Conservation (phyloP, 768 basidiomycete genomes). For the Exidia glandulosa region DNA sequence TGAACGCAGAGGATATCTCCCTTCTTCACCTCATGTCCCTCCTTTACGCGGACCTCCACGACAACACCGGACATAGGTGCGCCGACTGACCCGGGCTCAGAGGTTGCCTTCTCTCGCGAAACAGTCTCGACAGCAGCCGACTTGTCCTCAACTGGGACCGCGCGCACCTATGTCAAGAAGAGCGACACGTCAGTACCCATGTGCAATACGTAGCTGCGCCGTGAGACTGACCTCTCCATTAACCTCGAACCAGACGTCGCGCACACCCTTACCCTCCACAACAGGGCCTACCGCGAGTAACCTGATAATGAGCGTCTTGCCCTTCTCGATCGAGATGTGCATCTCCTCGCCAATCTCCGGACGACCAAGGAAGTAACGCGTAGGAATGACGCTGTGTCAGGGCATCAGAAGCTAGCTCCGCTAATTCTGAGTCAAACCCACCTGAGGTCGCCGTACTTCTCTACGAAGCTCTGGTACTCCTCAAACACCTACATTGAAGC, state of each 20-base stretch:
- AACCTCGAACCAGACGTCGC: conserved; percentile 98
- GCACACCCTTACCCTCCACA: conserved; percentile 80
- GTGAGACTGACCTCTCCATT: conserved; percentile 78
- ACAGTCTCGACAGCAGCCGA: conserved; percentile 94
- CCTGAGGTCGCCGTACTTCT: conserved; percentile 94
- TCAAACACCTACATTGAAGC: conserved; percentile 69
- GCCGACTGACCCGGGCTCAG: conserved; percentile 93
- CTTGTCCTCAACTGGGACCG: conserved; percentile 91
- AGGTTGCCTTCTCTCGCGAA: conserved; percentile 86
- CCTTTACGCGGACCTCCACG: conserved; percentile 95
- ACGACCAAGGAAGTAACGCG: conserved; percentile 92
- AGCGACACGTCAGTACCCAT: conserved; percentile 6
- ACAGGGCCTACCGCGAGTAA: conserved; percentile 93
- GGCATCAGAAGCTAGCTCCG: conserved; percentile 6
- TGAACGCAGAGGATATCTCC: conserved; percentile 93
- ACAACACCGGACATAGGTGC: conserved; percentile 98
- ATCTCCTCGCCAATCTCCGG: conserved; percentile 91
- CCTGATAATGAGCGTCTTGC: conserved; percentile 93
- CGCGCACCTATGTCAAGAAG: conserved; percentile 56
- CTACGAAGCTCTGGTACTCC: conserved; percentile 89
- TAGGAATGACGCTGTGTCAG: conserved; percentile 75
- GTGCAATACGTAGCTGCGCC: background rate
- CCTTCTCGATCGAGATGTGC: conserved; percentile 91
- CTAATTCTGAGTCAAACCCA: conserved; percentile 23
- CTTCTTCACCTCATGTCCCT: conserved; percentile 95